These are phyloP conservation scores for Fusarium udum DNA, from an alignment of 2,329 filamentous ascomycete genomes.

Conservation along the genomic window DNA sequence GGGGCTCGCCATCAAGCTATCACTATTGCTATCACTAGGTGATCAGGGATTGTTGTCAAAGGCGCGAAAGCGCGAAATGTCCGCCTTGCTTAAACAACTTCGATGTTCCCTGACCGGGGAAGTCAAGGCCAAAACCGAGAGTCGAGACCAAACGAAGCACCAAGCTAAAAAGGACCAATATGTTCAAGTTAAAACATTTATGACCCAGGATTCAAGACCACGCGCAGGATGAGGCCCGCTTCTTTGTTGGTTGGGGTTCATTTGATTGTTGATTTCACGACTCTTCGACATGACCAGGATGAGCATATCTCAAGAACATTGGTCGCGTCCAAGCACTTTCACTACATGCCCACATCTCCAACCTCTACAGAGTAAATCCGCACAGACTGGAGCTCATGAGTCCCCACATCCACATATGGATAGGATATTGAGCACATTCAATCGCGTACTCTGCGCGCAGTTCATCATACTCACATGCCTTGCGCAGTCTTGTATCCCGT, in stretches of 20 bases:
- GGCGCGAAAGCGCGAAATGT: conserved; percentile 28
- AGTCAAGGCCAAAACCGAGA: conserved; percentile 14
- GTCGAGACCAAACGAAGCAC: conserved; percentile 24
- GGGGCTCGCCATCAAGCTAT: conserved; percentile 18
- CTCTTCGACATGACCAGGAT: conserved; percentile 30
- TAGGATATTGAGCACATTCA: background rate
- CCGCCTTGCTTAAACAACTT: conserved; percentile 16
- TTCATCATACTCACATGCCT: conserved; percentile 38
- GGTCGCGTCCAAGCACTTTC: conserved; percentile 20
- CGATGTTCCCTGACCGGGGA: conserved; percentile 16
- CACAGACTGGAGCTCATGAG: conserved; percentile 28
- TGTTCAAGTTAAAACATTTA: conserved; percentile 23
- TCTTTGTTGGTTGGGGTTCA: conserved; percentile 19
- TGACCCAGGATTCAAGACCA: conserved; percentile 21
- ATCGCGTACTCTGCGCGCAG: conserved; percentile 21
- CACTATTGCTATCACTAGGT: background rate
- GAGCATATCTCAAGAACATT: conserved; percentile 5
- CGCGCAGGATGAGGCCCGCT: conserved; percentile 21
- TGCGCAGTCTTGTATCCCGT: conserved; percentile 3
- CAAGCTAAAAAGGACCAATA: conserved; percentile 28
- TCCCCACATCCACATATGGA: background rate
- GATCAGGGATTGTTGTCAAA: conserved; percentile 28
- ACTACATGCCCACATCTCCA: conserved; percentile 23
- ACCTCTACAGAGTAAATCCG: conserved; percentile 27
- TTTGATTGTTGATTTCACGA: conserved; percentile 19